Base-by-base conservation (phyloP, 805 yeast species). In the Suhomyces prunicola region DNA sequence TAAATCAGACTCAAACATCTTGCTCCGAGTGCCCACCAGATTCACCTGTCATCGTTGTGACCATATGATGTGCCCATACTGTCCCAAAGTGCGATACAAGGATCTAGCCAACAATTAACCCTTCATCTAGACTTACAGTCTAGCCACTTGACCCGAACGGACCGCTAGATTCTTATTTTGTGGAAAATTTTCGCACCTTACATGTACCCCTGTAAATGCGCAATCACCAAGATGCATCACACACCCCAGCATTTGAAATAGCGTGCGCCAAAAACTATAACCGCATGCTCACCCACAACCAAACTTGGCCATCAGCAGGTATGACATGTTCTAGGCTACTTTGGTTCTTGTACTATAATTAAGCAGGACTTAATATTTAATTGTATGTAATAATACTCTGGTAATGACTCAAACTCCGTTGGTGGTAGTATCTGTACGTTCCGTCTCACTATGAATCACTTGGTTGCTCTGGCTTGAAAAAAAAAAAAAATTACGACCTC, bases 11-110 rank as follows among this genome's bases (percentile, higher is more conserved):
- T 19, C 44, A 19, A 29, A 63, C n/a, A 57, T 68, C 10, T 51
- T 69, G 35, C 53, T 69, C 17, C 57, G 65, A 33, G 59, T 64
- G 0, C 76, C 77, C 1, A 67, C 70, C 6, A 54, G 77, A 31
- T 73, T 68, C 55, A 68, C 65, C 22, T 73, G 77, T 47, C 71
- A 66, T 48, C 60, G 77, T 3, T 73, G 77, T 52, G 56, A 63
- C 49, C 77, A 73, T 54, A 71, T 73, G 76, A 73, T 73, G 77
- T 73, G 77, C 48, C 77, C 77, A 1, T 72, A 73, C 55, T 72
- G 77, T 50, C 64, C 67, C 17, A 73, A 73, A 51, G 58, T 71
- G 24, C 63, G 77, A 31, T 56, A 66, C 40, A 64, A 63, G 52
- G 76, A 72, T 52, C 59, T 69, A 52, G 52, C 47, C 27, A 42